A percentile compares a stretch with the other conserved stretches of the same genome.
Conservation (phyloP, 768 basidiomycete species). For the Lactarius hengduanensis region DNA sequence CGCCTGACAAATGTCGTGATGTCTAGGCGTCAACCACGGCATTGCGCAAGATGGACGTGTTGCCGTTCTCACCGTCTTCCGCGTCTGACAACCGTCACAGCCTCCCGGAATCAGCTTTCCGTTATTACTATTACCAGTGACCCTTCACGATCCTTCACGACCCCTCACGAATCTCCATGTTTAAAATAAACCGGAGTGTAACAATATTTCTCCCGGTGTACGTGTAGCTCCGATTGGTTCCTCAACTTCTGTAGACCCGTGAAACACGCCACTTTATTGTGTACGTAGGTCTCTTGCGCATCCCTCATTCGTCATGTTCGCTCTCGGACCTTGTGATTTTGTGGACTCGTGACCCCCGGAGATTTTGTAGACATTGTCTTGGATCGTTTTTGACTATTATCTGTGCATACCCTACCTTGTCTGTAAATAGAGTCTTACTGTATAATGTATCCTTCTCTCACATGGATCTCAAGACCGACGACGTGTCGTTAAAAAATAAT, state of each 20-base stretch:
- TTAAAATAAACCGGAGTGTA: background rate
- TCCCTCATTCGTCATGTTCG: background rate
- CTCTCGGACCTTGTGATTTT: background rate
- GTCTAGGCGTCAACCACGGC: slow-evolving; percentile 71
- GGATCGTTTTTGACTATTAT: background rate
- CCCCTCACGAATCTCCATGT: background rate
- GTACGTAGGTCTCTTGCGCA: background rate
- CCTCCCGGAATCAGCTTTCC: background rate
- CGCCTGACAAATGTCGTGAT: slow-evolving; percentile 9
- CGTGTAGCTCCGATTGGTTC: background rate
- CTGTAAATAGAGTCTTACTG: background rate
- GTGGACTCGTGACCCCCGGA: background rate
- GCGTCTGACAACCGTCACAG: slow-evolving; percentile 36
- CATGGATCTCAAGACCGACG: background rate
- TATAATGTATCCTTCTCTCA: background rate
- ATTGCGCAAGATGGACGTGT: slow-evolving; percentile 80
- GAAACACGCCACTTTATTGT: background rate
- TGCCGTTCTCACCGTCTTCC: slow-evolving; percentile 70
- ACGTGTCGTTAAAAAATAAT: background rate
- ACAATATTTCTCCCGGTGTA: background rate
- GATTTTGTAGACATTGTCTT: background rate
- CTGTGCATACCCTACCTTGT: background rate
- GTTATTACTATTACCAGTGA: background rate
- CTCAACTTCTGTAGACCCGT: background rate
- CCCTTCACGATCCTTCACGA: slow-evolving; percentile 2